A percentile compares a stretch with the other conserved stretches of the same genome.
phyloP scores from a whole-genome alignment of 176 grass and related monocot genomes.

The Thinopyrum elongatum region DNA sequence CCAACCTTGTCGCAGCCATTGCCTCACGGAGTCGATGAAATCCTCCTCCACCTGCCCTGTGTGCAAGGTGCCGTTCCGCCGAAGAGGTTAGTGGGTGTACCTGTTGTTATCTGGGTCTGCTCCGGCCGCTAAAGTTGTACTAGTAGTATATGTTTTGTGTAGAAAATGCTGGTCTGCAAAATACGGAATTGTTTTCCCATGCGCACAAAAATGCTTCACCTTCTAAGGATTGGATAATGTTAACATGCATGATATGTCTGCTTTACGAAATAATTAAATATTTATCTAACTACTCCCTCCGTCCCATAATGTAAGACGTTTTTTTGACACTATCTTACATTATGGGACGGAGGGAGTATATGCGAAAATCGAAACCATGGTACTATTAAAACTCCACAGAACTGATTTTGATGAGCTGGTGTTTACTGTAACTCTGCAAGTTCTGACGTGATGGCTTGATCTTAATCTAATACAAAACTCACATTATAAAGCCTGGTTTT shows the following conservation, averaged over 20 bases:
- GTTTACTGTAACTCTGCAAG: not conserved
- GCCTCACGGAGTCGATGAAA: slow-evolving; percentile 83
- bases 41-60: slow-evolving; percentile 61
- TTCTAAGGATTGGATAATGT: not conserved
- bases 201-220: not conserved
- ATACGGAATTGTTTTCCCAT: not conserved
- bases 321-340: too few species aligned
- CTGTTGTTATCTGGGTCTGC: not conserved
- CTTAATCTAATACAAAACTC: not conserved
- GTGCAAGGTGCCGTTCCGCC: slow-evolving; percentile 83
- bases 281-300: not conserved
- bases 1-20: slow-evolving; percentile 36
- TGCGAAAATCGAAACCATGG: not conserved
- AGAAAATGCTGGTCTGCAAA: not conserved
- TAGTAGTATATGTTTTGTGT: not conserved
- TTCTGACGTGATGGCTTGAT: not conserved
- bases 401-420: not conserved
- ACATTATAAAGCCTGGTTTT: slow-evolving; percentile 9
- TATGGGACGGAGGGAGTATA: too few species aligned
- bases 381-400: not conserved
- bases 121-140: not conserved
- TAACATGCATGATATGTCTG: not conserved
- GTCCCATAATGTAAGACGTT: too few species aligned
- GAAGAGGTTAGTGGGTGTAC: slow-evolving; percentile 49
- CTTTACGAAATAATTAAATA: not conserved